Conservation (phyloP, 148 eudicot species). For the Nepenthes mirabilis region DNA sequence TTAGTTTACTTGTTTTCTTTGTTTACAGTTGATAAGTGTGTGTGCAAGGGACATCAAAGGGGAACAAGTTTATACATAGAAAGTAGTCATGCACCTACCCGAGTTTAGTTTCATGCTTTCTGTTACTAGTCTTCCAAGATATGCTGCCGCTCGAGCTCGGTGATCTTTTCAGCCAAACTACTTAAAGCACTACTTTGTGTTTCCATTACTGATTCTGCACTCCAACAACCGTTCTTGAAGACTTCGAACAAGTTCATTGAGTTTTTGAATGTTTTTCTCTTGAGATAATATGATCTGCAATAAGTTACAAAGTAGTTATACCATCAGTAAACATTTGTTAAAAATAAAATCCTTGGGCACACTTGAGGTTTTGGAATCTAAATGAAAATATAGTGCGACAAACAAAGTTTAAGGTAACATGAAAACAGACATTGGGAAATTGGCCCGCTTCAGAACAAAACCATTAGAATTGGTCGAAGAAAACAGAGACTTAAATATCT, state of each 20-base stretch:
- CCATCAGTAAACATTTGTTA: no score
- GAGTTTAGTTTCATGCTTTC: not conserved
- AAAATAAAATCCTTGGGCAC: no score
- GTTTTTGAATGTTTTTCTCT: constrained; percentile 83
- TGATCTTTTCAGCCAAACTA: constrained; percentile 36
- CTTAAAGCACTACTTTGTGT: constrained; percentile 30
- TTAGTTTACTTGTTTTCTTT: not conserved
- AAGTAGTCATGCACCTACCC: not conserved
- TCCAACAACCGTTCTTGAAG: constrained; percentile 56
- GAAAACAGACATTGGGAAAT: no score
- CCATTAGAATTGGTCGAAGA: no score
- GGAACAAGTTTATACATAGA: not conserved
- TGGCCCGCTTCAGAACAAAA: no score
- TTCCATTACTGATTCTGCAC: constrained; percentile 49
- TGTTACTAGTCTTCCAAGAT: constrained; percentile 43
- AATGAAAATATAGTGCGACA: no score
- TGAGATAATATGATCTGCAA: constrained; percentile 78
- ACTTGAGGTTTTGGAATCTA: no score
- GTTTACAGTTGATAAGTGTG: not conserved
- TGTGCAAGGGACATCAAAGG: not conserved
- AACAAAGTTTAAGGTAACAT: no score
- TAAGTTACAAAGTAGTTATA: not conserved
- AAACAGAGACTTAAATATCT: no score
- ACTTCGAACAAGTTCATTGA: constrained; percentile 57
- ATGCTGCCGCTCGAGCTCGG: constrained; percentile 56